Evolutionary conservation across 768 basidiomycete species (phyloP).

Genomic region (Paxillus involutus): DNA sequence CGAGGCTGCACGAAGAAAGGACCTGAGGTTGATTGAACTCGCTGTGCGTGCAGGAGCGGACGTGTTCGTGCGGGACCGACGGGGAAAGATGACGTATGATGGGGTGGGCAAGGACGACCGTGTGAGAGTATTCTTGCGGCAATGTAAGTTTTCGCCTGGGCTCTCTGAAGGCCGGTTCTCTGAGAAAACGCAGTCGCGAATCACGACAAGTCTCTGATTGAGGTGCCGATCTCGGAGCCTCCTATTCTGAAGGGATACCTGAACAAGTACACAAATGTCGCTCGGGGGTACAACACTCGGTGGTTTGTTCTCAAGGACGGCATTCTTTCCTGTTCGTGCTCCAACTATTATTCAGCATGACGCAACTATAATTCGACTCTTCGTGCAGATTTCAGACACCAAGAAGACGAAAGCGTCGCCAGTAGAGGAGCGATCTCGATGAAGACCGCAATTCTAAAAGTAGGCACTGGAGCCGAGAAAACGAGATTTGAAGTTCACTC

Average conservation of each 20-base stretch:
- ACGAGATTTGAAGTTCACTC: slow-evolving; percentile 84
- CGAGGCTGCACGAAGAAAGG: slow-evolving; percentile 80
- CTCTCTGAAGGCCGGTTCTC: background rate
- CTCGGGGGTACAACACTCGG: slow-evolving; percentile 82
- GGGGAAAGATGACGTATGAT: slow-evolving; percentile 68
- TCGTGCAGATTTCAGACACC: slow-evolving; percentile 69
- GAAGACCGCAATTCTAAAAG: slow-evolving; percentile 69
- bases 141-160: slow-evolving; percentile 54
- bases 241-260: slow-evolving; percentile 73
- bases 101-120: slow-evolving; percentile 77
- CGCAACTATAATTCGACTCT: slow-evolving; percentile 2
- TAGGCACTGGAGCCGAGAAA: slow-evolving; percentile 50
- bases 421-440: slow-evolving; percentile 88
- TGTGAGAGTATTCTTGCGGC: slow-evolving; percentile 78
- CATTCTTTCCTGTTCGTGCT: slow-evolving; percentile 72
- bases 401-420: slow-evolving; percentile 86
- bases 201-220: slow-evolving; percentile 72
- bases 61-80: slow-evolving; percentile 80
- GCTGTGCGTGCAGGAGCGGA: slow-evolving; percentile 85
- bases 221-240: slow-evolving; percentile 48
- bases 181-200: slow-evolving; percentile 58
- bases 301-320: slow-evolving; percentile 94
- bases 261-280: slow-evolving; percentile 92
- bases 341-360: background rate
- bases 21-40: slow-evolving; percentile 80